Conservation (phyloP, 2,329 filamentous ascomycete species). For the Botryotinia convoluta region DNA sequence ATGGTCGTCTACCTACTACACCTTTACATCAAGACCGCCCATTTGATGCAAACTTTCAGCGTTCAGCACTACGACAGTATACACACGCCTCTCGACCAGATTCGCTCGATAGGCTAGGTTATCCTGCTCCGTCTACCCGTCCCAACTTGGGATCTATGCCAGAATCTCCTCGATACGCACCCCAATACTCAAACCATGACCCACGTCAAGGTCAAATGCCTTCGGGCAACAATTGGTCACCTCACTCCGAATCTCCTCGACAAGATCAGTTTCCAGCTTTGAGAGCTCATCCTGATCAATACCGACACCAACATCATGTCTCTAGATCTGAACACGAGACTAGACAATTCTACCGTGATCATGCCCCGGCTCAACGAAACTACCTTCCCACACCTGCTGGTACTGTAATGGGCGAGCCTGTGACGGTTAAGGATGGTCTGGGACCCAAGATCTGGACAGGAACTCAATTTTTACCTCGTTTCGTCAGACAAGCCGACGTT, state of each 20-base stretch:
- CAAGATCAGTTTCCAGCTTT: constrained; percentile 34
- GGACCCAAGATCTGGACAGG: constrained; percentile 70
- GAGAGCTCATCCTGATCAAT: constrained; percentile 30
- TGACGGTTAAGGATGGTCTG: constrained; percentile 54
- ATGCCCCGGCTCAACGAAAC: constrained; percentile 25
- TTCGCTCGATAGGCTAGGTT: constrained; percentile 29
- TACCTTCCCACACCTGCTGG: constrained; percentile 32
- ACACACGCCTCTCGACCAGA: constrained; percentile 32
- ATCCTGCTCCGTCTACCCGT: constrained; percentile 31
- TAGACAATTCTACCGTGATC: constrained; percentile 31
- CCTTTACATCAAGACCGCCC: constrained; percentile 31
- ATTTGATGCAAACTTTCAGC: constrained; percentile 34
- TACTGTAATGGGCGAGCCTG: constrained; percentile 30
- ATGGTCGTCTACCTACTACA: constrained; percentile 32
- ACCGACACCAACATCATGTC: constrained; percentile 22
- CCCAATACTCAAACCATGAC: constrained; percentile 26
- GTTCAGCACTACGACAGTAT: constrained; percentile 28
- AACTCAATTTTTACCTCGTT: constrained; percentile 64
- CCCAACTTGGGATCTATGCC: constrained; percentile 22
- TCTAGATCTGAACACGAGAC: constrained; percentile 31
- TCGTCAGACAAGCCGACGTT: constrained; percentile 62
- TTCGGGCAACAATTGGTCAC: constrained; percentile 34
- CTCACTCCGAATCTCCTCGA: constrained; percentile 30
- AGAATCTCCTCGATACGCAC: constrained; percentile 36
- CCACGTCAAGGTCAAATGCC: constrained; percentile 25